A percentile compares a stretch with the other conserved stretches of the same genome.
These are phyloP conservation scores for Fistulifera pelliculosa DNA, from an alignment of 108 stramenopile genomes.

Conservation along the genomic window DNA sequence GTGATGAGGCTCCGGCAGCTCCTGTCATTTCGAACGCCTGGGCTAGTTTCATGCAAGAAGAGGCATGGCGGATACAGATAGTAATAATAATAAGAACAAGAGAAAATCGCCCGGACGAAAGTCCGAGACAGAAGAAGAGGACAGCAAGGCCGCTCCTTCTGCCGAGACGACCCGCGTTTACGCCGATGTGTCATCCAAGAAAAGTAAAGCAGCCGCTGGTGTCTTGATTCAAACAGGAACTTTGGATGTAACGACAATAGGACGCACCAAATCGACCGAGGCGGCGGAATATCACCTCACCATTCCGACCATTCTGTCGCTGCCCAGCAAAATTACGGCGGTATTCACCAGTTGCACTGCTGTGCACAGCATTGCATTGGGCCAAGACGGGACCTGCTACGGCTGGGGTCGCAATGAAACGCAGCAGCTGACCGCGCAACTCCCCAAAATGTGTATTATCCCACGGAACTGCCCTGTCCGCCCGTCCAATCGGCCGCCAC, in stretches of 20 bases:
- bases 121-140: conserved; percentile 5
- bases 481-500: conserved; percentile 53
- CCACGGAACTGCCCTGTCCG: conserved; percentile 20
- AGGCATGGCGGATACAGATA: conserved; percentile 24
- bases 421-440: conserved; percentile 26
- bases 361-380: conserved; percentile 67
- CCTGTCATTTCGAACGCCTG: conserved; percentile 57
- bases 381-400: conserved; percentile 44
- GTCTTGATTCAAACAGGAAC: conserved; percentile 78
- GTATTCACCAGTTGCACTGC: conserved; percentile 57
- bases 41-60: conserved; percentile 80
- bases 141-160: not conserved
- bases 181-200: conserved; percentile 9
- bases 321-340: conserved; percentile 13
- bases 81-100: conserved; percentile 6
- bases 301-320: conserved; percentile 47
- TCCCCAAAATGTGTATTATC: conserved; percentile 23
- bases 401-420: conserved; percentile 82
- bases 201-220: conserved; percentile 11
- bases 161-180: conserved; percentile 9
- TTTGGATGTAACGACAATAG: conserved; percentile 54
- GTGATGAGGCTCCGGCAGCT: conserved; percentile 18
- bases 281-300: conserved; percentile 31
- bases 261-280: conserved; percentile 29
- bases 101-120: not conserved